Conservation (phyloP, 306 rosid species). For the Rosa multiflora region DNA sequence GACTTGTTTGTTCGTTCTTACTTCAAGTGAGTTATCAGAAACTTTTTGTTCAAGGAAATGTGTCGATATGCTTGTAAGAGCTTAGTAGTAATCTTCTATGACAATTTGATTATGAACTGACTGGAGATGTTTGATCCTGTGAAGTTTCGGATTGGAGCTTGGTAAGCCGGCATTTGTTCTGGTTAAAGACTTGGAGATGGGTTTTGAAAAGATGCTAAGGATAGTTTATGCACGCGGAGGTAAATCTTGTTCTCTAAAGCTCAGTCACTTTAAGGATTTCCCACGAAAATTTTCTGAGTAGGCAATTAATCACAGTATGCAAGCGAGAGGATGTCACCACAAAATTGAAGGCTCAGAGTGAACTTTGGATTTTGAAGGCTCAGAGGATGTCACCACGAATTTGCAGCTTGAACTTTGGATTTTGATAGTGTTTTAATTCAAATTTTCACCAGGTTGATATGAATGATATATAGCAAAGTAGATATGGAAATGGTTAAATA, state of each 20-base stretch:
- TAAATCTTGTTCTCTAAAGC: conserved; percentile 29
- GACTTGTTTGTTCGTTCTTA: too few relatives aligned
- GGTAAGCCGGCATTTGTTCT: conserved; percentile 90
- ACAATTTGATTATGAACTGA: conserved; percentile 4
- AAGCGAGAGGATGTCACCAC: conserved; percentile 62
- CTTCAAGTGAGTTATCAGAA: too few relatives aligned
- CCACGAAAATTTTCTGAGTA: conserved; percentile 19
- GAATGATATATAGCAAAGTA: too few relatives aligned
- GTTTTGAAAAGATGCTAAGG: conserved; percentile 85
- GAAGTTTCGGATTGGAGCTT: conserved; percentile 68
- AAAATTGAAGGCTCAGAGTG: conserved; percentile 77
- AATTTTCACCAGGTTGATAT: too few relatives aligned
- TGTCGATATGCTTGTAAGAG: too few relatives aligned
- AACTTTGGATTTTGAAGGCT: too few relatives aligned
- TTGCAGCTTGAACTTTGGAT: too few relatives aligned
- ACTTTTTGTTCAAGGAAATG: too few relatives aligned
- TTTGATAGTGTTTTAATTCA: too few relatives aligned
- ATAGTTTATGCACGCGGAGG: conserved; percentile 92
- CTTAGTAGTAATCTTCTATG: not conserved
- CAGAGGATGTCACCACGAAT: too few relatives aligned
- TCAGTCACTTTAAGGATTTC: not conserved
- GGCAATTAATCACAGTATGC: conserved; percentile 54
- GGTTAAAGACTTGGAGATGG: conserved; percentile 88
- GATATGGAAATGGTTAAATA: too few relatives aligned
- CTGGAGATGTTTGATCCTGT: conserved; percentile 13